Conservation (phyloP, 768 basidiomycete species). For the Lactifluus pinguis region DNA sequence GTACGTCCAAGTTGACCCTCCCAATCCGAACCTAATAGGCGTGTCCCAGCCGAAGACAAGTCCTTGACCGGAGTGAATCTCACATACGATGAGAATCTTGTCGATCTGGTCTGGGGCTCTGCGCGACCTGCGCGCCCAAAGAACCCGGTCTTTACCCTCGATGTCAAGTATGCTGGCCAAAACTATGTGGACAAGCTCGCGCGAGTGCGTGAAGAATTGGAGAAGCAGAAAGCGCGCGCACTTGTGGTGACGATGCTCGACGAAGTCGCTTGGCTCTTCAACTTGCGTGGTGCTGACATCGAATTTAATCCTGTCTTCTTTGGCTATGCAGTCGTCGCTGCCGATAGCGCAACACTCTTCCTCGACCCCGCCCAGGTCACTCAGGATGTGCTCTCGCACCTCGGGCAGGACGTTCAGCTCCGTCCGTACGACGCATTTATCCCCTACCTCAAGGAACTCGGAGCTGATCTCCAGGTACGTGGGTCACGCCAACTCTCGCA, state of each 20-base stretch:
- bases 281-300: slow-evolving; percentile 88
- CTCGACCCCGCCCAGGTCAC: slow-evolving; percentile 44
- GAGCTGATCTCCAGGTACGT: slow-evolving; percentile 22
- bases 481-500: background rate
- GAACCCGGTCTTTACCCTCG: slow-evolving; percentile 58
- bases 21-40: background rate
- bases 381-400: slow-evolving; percentile 39
- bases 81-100: slow-evolving; percentile 66
- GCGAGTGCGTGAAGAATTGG: slow-evolving; percentile 53
- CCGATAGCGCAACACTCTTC: slow-evolving; percentile 52
- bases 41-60: slow-evolving; percentile 51
- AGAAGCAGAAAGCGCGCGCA: slow-evolving; percentile 56
- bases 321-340: slow-evolving; percentile 74
- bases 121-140: slow-evolving; percentile 61
- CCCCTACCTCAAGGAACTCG: slow-evolving; percentile 47
- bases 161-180: slow-evolving; percentile 69
- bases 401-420: slow-evolving; percentile 56
- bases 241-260: slow-evolving; percentile 84
- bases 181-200: slow-evolving; percentile 57
- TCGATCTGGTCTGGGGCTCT: slow-evolving; percentile 68
- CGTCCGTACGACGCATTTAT: slow-evolving; percentile 64
- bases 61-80: slow-evolving; percentile 45
- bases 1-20: slow-evolving; percentile 29
- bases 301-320: slow-evolving; percentile 92
- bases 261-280: slow-evolving; percentile 92